phyloP scores from a whole-genome alignment of 2,329 filamentous ascomycete species.

The Sclerotiophoma versabilis region DNA sequence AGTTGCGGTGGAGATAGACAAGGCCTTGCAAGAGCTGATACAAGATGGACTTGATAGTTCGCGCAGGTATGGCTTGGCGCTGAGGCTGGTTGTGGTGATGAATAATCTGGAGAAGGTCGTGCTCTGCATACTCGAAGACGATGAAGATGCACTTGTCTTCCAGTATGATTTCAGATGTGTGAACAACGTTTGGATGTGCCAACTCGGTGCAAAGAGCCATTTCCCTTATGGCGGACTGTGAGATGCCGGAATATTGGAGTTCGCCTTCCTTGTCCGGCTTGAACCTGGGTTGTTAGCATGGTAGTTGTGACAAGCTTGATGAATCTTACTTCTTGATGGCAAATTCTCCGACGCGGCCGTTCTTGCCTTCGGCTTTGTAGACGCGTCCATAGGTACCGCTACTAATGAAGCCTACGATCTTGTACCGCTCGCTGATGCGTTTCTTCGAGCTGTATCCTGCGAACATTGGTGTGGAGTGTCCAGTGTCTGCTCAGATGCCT shows the following conservation, averaged over 20 bases:
- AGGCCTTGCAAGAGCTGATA: constrained; percentile 95
- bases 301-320: background rate
- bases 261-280: constrained; percentile 99
- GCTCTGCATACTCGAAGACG: constrained; percentile 98
- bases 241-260: constrained; percentile 95
- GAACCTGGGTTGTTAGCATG: constrained; percentile 61
- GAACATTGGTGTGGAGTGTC: constrained; percentile 45
- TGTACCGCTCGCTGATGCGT: constrained; percentile 89
- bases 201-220: constrained; percentile 97
- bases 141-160: constrained; percentile 99
- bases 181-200: constrained; percentile 86
- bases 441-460: constrained; percentile 73
- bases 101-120: constrained; percentile 96
- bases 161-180: constrained; percentile 91
- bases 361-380: constrained; percentile 87
- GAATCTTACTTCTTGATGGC: constrained; percentile 89
- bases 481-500: constrained; percentile 27
- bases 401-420: constrained; percentile 97
- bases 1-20: constrained; percentile 93
- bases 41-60: constrained; percentile 91
- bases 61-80: constrained; percentile 84
- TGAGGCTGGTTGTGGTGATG: constrained; percentile 94
- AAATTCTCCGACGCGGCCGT: constrained; percentile 80
- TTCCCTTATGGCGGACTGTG: constrained; percentile 94
- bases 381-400: constrained; percentile 97